Evolutionary conservation across 2,329 filamentous ascomycete genomes (phyloP).

Genomic region (Aureobasidium sp.): DNA sequence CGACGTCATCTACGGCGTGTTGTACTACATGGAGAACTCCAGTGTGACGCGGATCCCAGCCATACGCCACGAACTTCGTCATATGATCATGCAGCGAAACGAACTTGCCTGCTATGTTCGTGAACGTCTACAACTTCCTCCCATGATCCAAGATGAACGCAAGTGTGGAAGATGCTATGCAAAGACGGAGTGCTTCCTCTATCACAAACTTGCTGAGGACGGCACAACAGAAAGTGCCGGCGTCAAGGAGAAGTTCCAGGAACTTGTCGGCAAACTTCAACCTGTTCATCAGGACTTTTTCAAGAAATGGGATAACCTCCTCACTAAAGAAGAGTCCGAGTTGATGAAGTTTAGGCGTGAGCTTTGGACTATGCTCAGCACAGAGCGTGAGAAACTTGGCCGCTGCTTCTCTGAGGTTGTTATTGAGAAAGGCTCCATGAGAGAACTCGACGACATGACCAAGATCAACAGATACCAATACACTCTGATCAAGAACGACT

Average conservation of each 20-base stretch:
- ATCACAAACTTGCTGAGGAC: constrained; percentile 82
- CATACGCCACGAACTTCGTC: constrained; percentile 78
- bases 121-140: constrained; percentile 72
- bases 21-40: constrained; percentile 93
- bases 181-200: constrained; percentile 83
- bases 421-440: constrained; percentile 68
- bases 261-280: constrained; percentile 55
- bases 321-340: constrained; percentile 92
- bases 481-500: constrained; percentile 66
- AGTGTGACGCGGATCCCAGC: constrained; percentile 79
- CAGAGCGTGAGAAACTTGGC: constrained; percentile 77
- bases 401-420: constrained; percentile 85
- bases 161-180: constrained; percentile 85
- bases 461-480: constrained; percentile 93
- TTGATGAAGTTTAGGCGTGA: constrained; percentile 80
- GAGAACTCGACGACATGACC: constrained; percentile 53
- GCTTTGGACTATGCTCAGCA: constrained; percentile 91
- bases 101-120: constrained; percentile 78
- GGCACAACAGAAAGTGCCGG: constrained; percentile 76
- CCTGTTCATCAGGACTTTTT: constrained; percentile 67
- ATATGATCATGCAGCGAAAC: constrained; percentile 96
- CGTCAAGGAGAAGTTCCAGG: constrained; percentile 73
- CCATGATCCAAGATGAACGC: constrained; percentile 76
- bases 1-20: constrained; percentile 77
- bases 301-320: constrained; percentile 83